Base-by-base conservation (phyloP, 805 yeast genomes). In the Yueomyces sinensis region DNA sequence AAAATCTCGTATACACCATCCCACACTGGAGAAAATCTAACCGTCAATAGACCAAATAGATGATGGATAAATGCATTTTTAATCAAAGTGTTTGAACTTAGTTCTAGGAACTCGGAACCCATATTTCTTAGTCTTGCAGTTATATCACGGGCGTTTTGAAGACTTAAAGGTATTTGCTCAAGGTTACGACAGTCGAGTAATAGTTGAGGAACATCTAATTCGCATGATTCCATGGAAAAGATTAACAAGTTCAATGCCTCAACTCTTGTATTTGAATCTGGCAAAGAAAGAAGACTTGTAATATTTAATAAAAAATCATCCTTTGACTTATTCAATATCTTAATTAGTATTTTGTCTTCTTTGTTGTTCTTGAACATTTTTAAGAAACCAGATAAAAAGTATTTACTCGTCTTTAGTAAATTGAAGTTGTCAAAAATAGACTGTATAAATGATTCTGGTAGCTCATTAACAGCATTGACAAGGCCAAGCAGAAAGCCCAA, bases 11-110 rank as follows among this genome's bases (percentile, higher is more conserved):
- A 59, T 2, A 81, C 80, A 4, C 80, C 84, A 15, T 72, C 68
- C 94, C 95, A 86, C 13, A 80, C 67, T 1, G 97, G 97, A 37
- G 83, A 80, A 45, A 89, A 84, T 38, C 72, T 70, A 24, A 76
- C 75, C 4, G 83, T 65, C 30, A 87, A 57, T 39, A 81, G 65
- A 24, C 97, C 97, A 43, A 80, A 68, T 27, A 74, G 36, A 45
- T 66, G 74, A 17, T 62, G 64, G 23, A 71, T 63, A 29, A 43
- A 57, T 35, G 39, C 40, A 32, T 39, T 48, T 4, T 31, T 36
- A 9, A 33, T 18, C 2, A 44, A 34, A 22, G 43, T 36, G 11
- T 22, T 27, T 9, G 43, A 43, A 19, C 58, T 59, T 4, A 51
- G 40, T 13, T 52, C 47, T 29, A 57, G 47, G 47, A 58, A 75